These are phyloP conservation scores for Oryza punctata DNA, from an alignment of 176 grass and related monocot genomes.

Conservation along the genomic window DNA sequence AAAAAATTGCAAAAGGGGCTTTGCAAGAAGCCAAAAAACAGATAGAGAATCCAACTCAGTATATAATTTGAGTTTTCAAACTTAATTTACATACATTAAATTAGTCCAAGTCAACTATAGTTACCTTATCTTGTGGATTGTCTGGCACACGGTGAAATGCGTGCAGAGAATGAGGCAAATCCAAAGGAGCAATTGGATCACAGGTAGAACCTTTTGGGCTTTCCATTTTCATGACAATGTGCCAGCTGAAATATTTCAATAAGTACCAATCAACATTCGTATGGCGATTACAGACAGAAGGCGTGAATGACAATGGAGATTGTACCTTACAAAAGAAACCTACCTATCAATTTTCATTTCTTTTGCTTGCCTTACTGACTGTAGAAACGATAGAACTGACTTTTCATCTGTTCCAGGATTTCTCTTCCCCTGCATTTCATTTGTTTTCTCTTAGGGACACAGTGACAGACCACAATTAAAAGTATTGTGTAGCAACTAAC, in stretches of 20 bases:
- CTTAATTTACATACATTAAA: neutral
- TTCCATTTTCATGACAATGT: slow-evolving; percentile 91
- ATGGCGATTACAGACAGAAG: slow-evolving; percentile 34
- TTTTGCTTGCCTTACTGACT: slow-evolving; percentile 67
- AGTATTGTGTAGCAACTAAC: slow-evolving; percentile 6
- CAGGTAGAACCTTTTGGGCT: slow-evolving; percentile 55
- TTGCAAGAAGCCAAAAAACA: slow-evolving; percentile 7
- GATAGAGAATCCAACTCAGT: neutral
- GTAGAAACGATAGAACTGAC: slow-evolving; percentile 74
- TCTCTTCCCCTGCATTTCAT: slow-evolving; percentile 76
- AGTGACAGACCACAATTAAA: slow-evolving; percentile 1
- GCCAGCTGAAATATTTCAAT: slow-evolving; percentile 72
- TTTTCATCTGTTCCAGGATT: slow-evolving; percentile 82
- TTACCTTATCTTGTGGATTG: slow-evolving; percentile 71
- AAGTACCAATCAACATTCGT: slow-evolving; percentile 14
- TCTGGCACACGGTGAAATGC: slow-evolving; percentile 59
- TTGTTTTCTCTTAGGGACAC: slow-evolving; percentile 21
- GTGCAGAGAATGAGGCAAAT: slow-evolving; percentile 84
- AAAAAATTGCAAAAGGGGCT: neutral
- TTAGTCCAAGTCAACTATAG: neutral
- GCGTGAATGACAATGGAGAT: neutral
- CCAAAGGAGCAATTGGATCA: slow-evolving; percentile 66
- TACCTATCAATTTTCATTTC: slow-evolving; percentile 95
- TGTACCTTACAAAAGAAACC: slow-evolving; percentile 30
- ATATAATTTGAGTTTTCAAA: neutral